Conservation (phyloP, 2,329 filamentous ascomycete species). For the Exophiala calicioides region DNA sequence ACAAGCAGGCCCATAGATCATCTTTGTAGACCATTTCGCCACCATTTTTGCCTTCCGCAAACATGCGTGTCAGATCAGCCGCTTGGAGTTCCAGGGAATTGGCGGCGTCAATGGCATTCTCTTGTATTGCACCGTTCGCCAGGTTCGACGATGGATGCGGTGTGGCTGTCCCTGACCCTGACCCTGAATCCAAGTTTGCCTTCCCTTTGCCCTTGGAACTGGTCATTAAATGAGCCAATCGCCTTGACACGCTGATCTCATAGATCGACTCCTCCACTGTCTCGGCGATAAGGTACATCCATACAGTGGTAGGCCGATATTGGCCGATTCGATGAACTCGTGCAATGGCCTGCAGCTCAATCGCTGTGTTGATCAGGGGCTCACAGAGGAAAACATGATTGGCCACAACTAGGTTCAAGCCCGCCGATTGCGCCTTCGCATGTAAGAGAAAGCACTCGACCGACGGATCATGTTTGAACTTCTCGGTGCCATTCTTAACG, state of each 20-base stretch:
- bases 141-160: too few species aligned
- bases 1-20: constrained; percentile 88
- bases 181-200: constrained; percentile 40
- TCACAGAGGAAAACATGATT: constrained; percentile 95
- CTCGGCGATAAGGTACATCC: constrained; percentile 88
- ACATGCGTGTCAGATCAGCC: constrained; percentile 67
- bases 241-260: constrained; percentile 75
- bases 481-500: constrained; percentile 66
- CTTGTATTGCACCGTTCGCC: constrained; percentile 42
- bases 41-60: constrained; percentile 68
- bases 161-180: constrained; percentile 19
- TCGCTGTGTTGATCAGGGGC: constrained; percentile 85
- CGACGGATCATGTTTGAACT: constrained; percentile 72
- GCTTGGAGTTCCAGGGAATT: constrained; percentile 82
- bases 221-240: constrained; percentile 72
- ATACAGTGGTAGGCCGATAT: constrained; percentile 82
- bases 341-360: constrained; percentile 93
- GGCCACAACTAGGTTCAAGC: constrained; percentile 87
- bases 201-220: constrained; percentile 33
- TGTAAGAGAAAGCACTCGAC: constrained; percentile 86
- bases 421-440: constrained; percentile 82
- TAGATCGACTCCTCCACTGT: constrained; percentile 94
- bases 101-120: constrained; percentile 72
- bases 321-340: constrained; percentile 95
- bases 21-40: constrained; percentile 77